Conservation (phyloP, 768 basidiomycete species). For the Mycena amicta region DNA sequence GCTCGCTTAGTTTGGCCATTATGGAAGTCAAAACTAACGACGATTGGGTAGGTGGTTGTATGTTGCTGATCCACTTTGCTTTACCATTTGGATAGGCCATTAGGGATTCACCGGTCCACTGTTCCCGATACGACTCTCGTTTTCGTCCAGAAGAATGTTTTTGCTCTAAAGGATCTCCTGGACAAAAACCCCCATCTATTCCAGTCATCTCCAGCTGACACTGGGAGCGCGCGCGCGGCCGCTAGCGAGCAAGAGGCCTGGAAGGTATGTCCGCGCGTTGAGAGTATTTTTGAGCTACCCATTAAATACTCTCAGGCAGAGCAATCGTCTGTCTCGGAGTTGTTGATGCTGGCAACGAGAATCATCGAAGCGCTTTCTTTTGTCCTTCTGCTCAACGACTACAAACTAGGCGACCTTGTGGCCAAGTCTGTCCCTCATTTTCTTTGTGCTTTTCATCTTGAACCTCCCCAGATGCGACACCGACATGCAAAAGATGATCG, state of each 20-base stretch:
- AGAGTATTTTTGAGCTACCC: conserved; percentile 5
- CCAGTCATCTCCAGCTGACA: conserved; percentile 76
- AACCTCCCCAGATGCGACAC: conserved; percentile 60
- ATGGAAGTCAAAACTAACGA: conserved; percentile 84
- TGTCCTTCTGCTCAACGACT: conserved; percentile 88
- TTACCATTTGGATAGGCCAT: conserved; percentile 33
- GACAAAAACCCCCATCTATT: conserved; percentile 85
- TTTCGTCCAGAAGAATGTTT: conserved; percentile 78
- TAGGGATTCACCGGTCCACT: conserved; percentile 57
- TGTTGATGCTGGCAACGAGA: conserved; percentile 74
- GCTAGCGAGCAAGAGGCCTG: conserved; percentile 84
- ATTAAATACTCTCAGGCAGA: conserved; percentile 58
- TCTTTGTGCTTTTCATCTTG: conserved; percentile 7
- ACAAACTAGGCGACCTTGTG: conserved; percentile 83
- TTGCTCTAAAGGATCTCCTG: conserved; percentile 73
- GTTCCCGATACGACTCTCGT: conserved; percentile 65
- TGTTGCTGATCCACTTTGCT: conserved; percentile 3
- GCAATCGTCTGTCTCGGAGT: conserved; percentile 77
- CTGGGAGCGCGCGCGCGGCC: conserved; percentile 55
- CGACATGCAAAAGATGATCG: conserved; percentile 70
- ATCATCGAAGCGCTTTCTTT: conserved; percentile 96
- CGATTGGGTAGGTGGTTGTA: conserved; percentile 48
- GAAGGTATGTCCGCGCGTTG: conserved; percentile 62
- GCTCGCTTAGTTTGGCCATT: conserved; percentile 82
- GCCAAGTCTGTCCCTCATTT: conserved; percentile 57